These are phyloP conservation scores for Aegilops tauschii DNA, from an alignment of 176 grass and related monocot genomes.

Conservation along the genomic window DNA sequence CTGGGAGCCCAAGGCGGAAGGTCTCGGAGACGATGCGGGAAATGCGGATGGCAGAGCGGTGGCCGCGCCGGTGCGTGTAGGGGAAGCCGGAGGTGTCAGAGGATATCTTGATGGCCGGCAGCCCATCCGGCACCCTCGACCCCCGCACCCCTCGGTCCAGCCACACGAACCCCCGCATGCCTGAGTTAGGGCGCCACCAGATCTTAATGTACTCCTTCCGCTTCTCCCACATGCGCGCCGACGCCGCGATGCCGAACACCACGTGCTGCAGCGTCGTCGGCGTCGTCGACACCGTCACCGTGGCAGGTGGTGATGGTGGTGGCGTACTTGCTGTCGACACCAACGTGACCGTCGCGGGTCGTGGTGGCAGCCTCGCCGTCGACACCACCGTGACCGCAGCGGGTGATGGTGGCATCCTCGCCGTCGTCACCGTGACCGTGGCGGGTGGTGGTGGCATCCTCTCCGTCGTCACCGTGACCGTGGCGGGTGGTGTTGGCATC, in stretches of 20 bases:
- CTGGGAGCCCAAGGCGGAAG: slow-evolving; percentile 46
- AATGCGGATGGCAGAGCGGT: slow-evolving; percentile 70
- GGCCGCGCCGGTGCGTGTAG: slow-evolving; percentile 54
- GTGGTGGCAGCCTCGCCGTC: neutral
- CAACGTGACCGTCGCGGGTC: neutral
- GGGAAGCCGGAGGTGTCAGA: slow-evolving; percentile 53
- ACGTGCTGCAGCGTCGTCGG: slow-evolving; percentile 59
- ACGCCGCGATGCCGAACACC: slow-evolving; percentile 72
- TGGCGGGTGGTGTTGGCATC: neutral
- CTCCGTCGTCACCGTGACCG: neutral
- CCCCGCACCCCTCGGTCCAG: slow-evolving; percentile 48
- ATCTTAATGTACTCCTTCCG: slow-evolving; percentile 74
- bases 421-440: neutral
- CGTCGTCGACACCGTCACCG: neutral
- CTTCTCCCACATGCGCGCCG: slow-evolving; percentile 57
- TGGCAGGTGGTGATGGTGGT: neutral
- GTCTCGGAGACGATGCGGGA: slow-evolving; percentile 81
- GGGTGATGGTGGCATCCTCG: neutral
- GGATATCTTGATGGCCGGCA: slow-evolving; percentile 57
- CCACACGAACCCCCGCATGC: slow-evolving; percentile 72
- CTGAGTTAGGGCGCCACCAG: slow-evolving; percentile 47
- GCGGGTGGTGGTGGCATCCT: neutral
- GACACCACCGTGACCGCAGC: neutral
- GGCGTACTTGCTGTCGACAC: slow-evolving; percentile 16
- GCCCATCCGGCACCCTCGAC: slow-evolving; percentile 23